Conservation (phyloP, 768 basidiomycete species). For the Asterophora lycoperdoides region DNA sequence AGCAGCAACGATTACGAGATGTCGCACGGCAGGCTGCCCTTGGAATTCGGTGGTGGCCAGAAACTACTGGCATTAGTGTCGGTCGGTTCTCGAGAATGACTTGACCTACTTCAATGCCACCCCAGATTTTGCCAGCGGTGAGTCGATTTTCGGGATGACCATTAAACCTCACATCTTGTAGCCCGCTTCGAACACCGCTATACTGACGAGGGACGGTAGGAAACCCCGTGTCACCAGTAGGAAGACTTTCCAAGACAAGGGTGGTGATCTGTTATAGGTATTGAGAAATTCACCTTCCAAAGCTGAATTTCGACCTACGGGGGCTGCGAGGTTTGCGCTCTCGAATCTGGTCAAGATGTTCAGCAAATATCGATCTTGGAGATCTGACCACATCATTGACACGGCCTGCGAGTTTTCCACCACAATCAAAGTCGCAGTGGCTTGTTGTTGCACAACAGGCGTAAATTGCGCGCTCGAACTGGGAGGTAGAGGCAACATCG, state of each 20-base stretch:
- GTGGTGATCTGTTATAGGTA: constrained; percentile 33
- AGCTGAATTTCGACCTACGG: constrained; percentile 30
- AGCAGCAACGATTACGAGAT: constrained; percentile 54
- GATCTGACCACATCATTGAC: constrained; percentile 42
- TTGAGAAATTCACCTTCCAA: background rate
- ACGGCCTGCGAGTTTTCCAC: constrained; percentile 53
- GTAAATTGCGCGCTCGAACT: constrained; percentile 16
- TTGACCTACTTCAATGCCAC: constrained; percentile 42
- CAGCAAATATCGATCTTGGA: constrained; percentile 42
- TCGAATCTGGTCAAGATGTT: constrained; percentile 40
- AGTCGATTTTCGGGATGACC: constrained; percentile 40
- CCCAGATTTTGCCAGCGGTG: constrained; percentile 38
- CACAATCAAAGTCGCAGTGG: constrained; percentile 41
- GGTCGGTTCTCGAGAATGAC: background rate
- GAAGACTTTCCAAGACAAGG: constrained; percentile 44
- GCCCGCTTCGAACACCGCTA: constrained; percentile 32
- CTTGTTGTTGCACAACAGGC: constrained; percentile 25
- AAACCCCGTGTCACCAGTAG: constrained; percentile 29
- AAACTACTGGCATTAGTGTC: constrained; percentile 22
- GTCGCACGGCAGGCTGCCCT: constrained; percentile 33
- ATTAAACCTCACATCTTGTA: constrained; percentile 41
- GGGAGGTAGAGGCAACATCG: background rate
- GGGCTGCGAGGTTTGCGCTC: constrained; percentile 32
- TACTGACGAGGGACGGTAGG: constrained; percentile 36
- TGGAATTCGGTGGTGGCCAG: constrained; percentile 30